Conservation (phyloP, 768 basidiomycete genomes). For the Exidia glandulosa region DNA sequence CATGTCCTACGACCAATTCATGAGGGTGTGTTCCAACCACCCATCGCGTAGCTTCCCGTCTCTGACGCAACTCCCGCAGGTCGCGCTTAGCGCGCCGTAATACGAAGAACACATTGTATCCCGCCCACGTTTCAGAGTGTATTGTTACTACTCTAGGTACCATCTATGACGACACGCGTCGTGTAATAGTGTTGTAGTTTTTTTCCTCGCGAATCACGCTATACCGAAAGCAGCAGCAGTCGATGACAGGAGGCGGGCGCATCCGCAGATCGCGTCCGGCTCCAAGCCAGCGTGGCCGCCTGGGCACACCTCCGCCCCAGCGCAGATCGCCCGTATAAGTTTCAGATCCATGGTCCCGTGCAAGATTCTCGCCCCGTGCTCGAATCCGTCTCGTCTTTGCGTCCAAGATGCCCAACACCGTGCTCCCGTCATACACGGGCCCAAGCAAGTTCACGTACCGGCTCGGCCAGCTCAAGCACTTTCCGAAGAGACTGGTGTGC, state of each 20-base stretch:
- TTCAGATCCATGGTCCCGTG: background rate
- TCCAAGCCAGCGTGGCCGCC: conserved; percentile 2
- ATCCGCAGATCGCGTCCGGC: background rate
- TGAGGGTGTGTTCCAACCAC: conserved; percentile 40
- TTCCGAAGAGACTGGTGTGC: conserved; percentile 6
- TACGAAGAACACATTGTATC: background rate
- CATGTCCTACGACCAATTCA: conserved; percentile 72
- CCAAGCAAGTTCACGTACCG: conserved; percentile 5
- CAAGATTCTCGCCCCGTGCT: background rate
- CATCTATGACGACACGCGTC: background rate
- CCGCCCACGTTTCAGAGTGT: background rate
- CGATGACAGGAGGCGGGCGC: background rate
- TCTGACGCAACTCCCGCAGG: conserved; percentile 23
- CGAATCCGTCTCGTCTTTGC: background rate
- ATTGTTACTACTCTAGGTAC: background rate
- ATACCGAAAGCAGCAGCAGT: background rate
- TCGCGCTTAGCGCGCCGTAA: conserved; percentile 46
- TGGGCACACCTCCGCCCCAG: background rate
- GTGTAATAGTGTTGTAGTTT: background rate
- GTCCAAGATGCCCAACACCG: background rate
- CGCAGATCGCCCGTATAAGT: background rate
- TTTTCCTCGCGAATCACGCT: no score
- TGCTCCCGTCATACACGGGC: background rate
- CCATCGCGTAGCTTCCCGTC: background rate
- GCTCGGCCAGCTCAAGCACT: conserved; percentile 2